These are phyloP conservation scores for Kodamaea suecica DNA, from an alignment of 1,139 yeast genomes.

Conservation along the genomic window DNA sequence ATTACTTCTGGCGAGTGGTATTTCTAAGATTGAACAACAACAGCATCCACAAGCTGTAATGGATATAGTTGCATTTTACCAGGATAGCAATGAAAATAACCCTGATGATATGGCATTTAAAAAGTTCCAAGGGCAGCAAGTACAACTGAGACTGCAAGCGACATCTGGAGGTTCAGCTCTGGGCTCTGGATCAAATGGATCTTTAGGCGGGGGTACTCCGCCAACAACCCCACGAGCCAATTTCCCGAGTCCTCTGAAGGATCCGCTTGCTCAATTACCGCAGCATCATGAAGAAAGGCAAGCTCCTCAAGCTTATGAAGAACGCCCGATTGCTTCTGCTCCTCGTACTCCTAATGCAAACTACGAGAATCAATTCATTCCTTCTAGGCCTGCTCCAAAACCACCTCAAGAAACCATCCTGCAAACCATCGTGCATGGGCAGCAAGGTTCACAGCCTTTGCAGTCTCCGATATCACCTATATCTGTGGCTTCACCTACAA, in stretches of 20 bases:
- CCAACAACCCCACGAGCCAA: conserved; percentile 16
- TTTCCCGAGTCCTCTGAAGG: conserved; percentile 12
- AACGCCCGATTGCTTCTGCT: conserved; percentile 5
- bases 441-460: neutral
- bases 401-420: conserved; percentile 30
- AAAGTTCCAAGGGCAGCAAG: conserved; percentile 49
- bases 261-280: conserved; percentile 9
- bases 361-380: conserved; percentile 51
- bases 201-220: conserved; percentile 13
- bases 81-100: conserved; percentile 57
- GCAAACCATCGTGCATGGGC: conserved; percentile 10
- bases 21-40: conserved; percentile 78
- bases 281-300: neutral
- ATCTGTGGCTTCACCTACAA: conserved; percentile 13
- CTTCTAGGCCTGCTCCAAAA: conserved; percentile 68
- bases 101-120: conserved; percentile 72
- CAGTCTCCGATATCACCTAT: conserved; percentile 9
- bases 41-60: conserved; percentile 92
- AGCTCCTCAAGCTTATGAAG: neutral
- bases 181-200: conserved; percentile 7
- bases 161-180: conserved; percentile 5
- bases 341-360: conserved; percentile 23
- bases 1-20: conserved; percentile 79
- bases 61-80: conserved; percentile 88
- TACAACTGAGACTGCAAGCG: conserved; percentile 2